phyloP scores from a whole-genome alignment of 352 stramenopile species.

The Pythium myriotylum region DNA sequence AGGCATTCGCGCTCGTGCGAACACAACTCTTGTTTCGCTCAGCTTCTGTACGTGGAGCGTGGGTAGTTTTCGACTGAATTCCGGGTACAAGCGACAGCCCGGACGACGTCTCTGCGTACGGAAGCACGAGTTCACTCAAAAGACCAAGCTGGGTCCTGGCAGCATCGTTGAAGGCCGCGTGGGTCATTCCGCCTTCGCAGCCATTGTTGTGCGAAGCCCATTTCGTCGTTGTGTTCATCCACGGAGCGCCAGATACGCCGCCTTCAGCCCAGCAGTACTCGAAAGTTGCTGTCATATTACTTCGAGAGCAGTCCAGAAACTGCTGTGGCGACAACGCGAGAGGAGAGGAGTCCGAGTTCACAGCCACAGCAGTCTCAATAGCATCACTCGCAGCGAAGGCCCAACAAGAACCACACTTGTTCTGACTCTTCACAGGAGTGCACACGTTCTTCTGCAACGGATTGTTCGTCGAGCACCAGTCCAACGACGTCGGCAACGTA shows the following conservation, averaged over 20 bases:
- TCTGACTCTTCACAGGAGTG: constrained; percentile 76
- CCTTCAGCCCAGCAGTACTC: constrained; percentile 73
- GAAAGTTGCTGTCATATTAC: constrained; percentile 69
- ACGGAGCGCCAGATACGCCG: constrained; percentile 49
- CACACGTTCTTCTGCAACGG: constrained; percentile 64
- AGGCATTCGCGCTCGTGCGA: constrained; percentile 37
- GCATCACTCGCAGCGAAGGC: constrained; percentile 76
- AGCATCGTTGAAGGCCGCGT: constrained; percentile 68
- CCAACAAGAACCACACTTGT: constrained; percentile 83
- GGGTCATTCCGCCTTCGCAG: constrained; percentile 77
- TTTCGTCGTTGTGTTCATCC: constrained; percentile 67
- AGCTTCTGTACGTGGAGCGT: constrained; percentile 16
- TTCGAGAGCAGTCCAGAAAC: constrained; percentile 76
- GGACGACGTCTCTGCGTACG: constrained; percentile 62
- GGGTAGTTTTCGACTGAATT: constrained; percentile 22
- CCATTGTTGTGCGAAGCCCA: constrained; percentile 74
- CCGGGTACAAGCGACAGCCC: constrained; percentile 37
- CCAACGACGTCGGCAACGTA: constrained; percentile 41
- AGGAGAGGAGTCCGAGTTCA: constrained; percentile 43
- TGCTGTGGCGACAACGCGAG: constrained; percentile 78
- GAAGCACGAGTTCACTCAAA: constrained; percentile 63
- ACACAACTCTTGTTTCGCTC: constrained; percentile 45
- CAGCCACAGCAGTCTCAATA: constrained; percentile 74
- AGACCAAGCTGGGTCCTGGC: constrained; percentile 52
- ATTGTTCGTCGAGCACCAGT: constrained; percentile 83